Evolutionary conservation across 805 yeast species (phyloP), one percentile per base, ranked within the genome.

Genomic region (Saccharomyces paradoxus): DNA sequence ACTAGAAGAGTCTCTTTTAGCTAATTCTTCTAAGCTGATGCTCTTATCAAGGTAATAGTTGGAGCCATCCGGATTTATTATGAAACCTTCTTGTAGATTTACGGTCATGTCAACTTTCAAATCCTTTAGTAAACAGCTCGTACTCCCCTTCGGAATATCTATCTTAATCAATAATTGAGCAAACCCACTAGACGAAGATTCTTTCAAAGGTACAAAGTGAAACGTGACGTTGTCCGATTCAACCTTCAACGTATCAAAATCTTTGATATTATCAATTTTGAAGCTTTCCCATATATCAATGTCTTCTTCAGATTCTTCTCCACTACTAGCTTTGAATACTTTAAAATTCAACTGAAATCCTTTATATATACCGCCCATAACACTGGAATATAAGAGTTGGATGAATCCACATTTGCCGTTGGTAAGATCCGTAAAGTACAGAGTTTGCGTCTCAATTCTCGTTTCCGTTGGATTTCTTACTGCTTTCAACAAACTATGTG

Each of bases 61-160:
- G 52, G 79, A 72, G 54, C 96, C 96, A 65, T 87, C 85, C 47
- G 81, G 77, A 60, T 94, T 91, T 59, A 89, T 83, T 69, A 85
- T 83, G 65, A 88, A 83, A 28, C 95, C 92, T 14, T 56, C 57
- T 41, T 58, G 60, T 17, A 68, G 54, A 46, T 58, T 55, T 10
- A 62, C 62, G n/a, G 50, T 49, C 17, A 68, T 50, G 49, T 64
- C 57, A 21, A 64, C 52, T 17, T 56, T 53, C 32, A 68, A 41
- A 31, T 56, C 52, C 2, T 41, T 48, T 12, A 10, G 8, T 17
- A 50, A 22, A 37, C 24, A 37, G 17, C 12, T 37, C 6, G 44
- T 21, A 22, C 44, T 37, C 12, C 44, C 44, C 44, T 37, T 37
- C 1, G 59, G 58, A 32, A 63, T 49, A 37, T 62, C 56, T 9